Conservation (phyloP, 1,284 basidiomycete species). For the Ganoderma sp. region DNA sequence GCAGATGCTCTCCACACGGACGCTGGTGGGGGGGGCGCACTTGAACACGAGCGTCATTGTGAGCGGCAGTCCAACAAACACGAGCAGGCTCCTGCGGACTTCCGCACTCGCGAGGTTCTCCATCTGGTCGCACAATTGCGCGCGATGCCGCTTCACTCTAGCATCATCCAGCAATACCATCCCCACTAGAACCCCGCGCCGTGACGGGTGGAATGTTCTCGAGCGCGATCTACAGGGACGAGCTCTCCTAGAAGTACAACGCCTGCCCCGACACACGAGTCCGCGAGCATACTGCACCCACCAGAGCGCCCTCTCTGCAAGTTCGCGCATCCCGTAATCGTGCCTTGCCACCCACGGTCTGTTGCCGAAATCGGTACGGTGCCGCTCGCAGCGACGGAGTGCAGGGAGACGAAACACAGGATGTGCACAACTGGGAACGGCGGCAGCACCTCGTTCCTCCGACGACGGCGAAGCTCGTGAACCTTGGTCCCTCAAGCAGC, state of each 20-base stretch:
- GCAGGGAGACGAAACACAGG: not conserved
- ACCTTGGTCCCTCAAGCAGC: not conserved
- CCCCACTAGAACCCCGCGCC: not conserved
- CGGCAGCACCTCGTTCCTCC: not conserved
- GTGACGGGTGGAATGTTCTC: not conserved
- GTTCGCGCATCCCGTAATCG: not conserved
- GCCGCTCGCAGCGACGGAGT: not conserved
- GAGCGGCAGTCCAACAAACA: not conserved
- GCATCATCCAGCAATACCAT: too few relatives aligned
- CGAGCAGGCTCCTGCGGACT: not conserved
- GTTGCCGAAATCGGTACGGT: not conserved
- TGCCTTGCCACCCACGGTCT: not conserved
- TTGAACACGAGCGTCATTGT: too few relatives aligned
- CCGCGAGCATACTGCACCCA: too few relatives aligned
- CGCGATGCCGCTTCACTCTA: not conserved
- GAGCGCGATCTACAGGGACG: not conserved
- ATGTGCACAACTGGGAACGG: not conserved
- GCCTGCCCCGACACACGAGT: too few relatives aligned
- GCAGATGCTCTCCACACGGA: too few relatives aligned
- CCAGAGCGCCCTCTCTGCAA: too few relatives aligned
- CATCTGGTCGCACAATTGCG: not conserved
- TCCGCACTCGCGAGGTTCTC: not conserved
- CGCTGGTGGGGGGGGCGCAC: too few relatives aligned
- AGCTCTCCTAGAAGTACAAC: too few relatives aligned
- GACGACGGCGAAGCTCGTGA: not conserved